These are phyloP conservation scores for Talaromyces nanjingensis DNA, from an alignment of 495 filamentous ascomycete species.

Conservation along the genomic window DNA sequence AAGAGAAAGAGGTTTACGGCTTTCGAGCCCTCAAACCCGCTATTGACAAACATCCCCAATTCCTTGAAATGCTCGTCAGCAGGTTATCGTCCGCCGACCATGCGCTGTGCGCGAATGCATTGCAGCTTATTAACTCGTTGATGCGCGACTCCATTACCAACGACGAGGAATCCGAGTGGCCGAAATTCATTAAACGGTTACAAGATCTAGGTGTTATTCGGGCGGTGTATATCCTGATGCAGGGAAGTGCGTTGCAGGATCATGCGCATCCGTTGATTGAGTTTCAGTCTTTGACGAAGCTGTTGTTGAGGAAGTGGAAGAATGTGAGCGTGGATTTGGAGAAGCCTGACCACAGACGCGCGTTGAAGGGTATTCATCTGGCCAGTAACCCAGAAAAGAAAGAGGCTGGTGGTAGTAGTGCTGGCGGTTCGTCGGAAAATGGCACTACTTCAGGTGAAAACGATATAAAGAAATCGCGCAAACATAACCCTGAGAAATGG, in stretches of 20 bases:
- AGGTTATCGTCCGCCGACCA: conserved; percentile 90
- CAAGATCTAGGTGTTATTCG: conserved; percentile 93
- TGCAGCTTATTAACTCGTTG: conserved; percentile 90
- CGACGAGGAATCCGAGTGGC: conserved; percentile 76
- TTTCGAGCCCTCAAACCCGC: conserved; percentile 90
- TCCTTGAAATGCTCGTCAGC: conserved; percentile 87
- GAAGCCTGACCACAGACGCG: conserved; percentile 79
- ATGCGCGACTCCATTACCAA: conserved; percentile 90
- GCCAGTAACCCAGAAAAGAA: conserved; percentile 66
- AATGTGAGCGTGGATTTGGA: conserved; percentile 79
- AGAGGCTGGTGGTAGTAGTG: conserved; percentile 21
- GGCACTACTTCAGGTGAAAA: conserved; percentile 18
- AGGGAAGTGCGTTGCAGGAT: conserved; percentile 88
- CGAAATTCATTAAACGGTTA: conserved; percentile 84
- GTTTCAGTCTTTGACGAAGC: conserved; percentile 88
- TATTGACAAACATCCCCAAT: conserved; percentile 82
- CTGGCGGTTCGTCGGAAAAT: background rate
- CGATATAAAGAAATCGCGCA: conserved; percentile 49
- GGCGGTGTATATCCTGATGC: conserved; percentile 86
- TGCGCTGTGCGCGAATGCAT: conserved; percentile 88
- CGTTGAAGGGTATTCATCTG: conserved; percentile 74
- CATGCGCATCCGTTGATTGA: conserved; percentile 86
- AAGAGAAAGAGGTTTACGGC: conserved; percentile 49
- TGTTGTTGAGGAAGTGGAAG: conserved; percentile 84
- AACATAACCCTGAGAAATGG: conserved; percentile 91